Conservation (phyloP, 257 asterid species). For the Rauvolfia tetraphylla region DNA sequence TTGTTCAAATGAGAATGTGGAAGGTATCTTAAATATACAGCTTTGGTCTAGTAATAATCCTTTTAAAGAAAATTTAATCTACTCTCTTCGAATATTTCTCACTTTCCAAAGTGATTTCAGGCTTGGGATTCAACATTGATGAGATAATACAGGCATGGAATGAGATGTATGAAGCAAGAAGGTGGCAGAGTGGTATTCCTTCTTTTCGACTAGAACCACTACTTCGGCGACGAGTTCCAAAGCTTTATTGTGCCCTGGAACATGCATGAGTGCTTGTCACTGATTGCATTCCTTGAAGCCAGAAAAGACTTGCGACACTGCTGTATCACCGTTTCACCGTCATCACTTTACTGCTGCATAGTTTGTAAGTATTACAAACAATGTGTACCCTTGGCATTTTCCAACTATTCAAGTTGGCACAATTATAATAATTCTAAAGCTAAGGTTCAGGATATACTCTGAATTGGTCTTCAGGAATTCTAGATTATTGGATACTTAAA, state of each 20-base stretch:
- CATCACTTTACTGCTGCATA: slow-evolving; percentile 22
- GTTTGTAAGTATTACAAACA: slow-evolving; percentile 35
- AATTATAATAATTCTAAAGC: neutral
- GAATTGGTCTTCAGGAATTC: neutral
- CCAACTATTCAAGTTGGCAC: too few species aligned
- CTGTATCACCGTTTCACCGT: slow-evolving; percentile 23
- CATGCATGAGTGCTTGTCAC: slow-evolving; percentile 41
- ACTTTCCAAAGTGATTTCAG: slow-evolving; percentile 35
- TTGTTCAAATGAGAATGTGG: slow-evolving; percentile 51
- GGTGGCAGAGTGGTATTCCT: slow-evolving; percentile 55
- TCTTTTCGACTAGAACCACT: slow-evolving; percentile 75
- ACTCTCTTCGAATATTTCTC: slow-evolving; percentile 10
- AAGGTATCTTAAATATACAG: slow-evolving; percentile 42
- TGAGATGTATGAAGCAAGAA: slow-evolving; percentile 83
- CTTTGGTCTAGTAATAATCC: neutral
- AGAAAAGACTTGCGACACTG: slow-evolving; percentile 13
- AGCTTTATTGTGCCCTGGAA: slow-evolving; percentile 54
- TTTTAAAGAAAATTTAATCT: neutral
- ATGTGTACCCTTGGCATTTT: neutral
- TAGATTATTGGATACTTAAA: neutral
- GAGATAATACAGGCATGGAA: slow-evolving; percentile 92
- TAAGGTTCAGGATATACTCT: neutral
- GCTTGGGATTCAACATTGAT: slow-evolving; percentile 75
- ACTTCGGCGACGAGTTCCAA: slow-evolving; percentile 65
- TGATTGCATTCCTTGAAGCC: slow-evolving; percentile 19